phyloP scores from a whole-genome alignment of 1,284 basidiomycete genomes.

The Spongiforma sp. region DNA sequence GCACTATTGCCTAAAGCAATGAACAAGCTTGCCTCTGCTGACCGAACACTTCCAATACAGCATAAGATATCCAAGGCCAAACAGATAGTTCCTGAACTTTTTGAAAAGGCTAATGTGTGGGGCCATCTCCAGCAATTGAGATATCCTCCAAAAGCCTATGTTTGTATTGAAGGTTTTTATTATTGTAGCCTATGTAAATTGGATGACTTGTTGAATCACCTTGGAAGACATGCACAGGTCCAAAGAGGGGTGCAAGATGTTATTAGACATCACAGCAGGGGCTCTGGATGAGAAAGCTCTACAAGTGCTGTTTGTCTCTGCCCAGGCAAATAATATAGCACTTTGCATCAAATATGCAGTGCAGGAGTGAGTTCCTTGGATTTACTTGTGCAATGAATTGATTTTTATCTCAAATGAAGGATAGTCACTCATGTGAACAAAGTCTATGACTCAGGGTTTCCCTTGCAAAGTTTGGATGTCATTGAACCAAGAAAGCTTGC shows the following conservation, averaged over 20 bases:
- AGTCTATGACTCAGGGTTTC: neutral
- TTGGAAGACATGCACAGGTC: neutral
- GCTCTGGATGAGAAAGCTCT: neutral
- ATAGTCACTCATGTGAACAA: neutral
- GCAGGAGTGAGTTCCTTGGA: neutral
- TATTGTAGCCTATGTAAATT: neutral
- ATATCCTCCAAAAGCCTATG: neutral
- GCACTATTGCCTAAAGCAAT: neutral
- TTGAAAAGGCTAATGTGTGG: neutral
- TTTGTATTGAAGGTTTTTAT: neutral
- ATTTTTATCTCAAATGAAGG: neutral
- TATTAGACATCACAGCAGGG: neutral
- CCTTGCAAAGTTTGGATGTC: too few relatives aligned
- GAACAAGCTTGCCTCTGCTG: neutral
- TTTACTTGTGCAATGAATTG: neutral
- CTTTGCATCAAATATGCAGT: conserved; percentile 9
- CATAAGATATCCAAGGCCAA: neutral
- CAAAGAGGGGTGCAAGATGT: neutral
- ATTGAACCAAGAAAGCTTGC: neutral
- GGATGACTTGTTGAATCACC: neutral
- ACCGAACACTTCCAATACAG: neutral
- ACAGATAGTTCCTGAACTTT: neutral
- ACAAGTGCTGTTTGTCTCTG: neutral
- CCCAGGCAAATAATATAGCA: conserved; percentile 1
- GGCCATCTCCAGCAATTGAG: neutral